phyloP scores from a whole-genome alignment of 2,329 filamentous ascomycete genomes.

The Fusarium nodosum region DNA sequence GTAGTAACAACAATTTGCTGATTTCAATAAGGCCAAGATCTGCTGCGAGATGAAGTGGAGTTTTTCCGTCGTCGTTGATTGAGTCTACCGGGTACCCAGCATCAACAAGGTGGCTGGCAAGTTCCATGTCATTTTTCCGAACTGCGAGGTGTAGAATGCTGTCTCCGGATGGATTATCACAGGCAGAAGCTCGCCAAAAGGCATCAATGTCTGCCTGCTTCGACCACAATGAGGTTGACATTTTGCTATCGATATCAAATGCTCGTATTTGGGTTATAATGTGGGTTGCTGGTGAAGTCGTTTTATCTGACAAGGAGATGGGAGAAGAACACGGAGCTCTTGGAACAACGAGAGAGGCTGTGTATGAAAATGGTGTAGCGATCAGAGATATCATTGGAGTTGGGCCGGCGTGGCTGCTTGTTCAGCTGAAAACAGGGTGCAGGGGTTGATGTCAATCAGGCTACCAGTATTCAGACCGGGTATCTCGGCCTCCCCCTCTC shows the following conservation, averaged over 20 bases:
- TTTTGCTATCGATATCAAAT: not conserved
- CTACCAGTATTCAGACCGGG: too few species aligned
- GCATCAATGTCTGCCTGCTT: not conserved
- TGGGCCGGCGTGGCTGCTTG: not conserved
- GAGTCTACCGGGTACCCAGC: not conserved
- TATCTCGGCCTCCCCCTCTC: too few species aligned
- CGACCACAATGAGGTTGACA: not conserved
- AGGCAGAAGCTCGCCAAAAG: not conserved
- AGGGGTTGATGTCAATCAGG: too few species aligned
- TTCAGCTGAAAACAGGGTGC: not conserved
- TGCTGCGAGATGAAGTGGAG: not conserved
- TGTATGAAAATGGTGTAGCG: not conserved
- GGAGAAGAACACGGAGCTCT: not conserved
- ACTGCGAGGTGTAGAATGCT: not conserved
- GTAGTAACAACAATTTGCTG: not conserved
- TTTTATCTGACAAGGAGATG: accelerated
- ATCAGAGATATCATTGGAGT: not conserved
- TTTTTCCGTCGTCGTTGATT: not conserved
- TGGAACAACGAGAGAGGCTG: not conserved
- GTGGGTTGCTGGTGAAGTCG: not conserved
- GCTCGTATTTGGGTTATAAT: too few species aligned
- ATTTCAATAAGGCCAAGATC: not conserved
- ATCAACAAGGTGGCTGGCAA: not conserved
- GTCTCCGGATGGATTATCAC: not conserved
- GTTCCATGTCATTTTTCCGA: not conserved